Conservation (phyloP, 495 filamentous ascomycete species). For the Annulohypoxylon nitens region DNA sequence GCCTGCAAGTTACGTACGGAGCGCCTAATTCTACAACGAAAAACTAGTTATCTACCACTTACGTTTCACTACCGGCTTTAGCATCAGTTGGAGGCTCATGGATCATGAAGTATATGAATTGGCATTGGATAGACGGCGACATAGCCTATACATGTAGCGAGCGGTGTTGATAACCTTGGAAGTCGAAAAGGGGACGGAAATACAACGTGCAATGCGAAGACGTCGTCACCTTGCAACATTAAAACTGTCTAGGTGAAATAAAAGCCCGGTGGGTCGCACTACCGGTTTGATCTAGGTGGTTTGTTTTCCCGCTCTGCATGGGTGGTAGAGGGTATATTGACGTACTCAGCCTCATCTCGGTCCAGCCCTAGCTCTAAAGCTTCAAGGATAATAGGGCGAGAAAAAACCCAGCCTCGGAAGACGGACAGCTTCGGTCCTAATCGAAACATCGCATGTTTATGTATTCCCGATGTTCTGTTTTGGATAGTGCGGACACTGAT, state of each 20-base stretch:
- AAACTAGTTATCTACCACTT: background rate
- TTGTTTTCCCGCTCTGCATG: background rate
- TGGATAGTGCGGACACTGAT: background rate
- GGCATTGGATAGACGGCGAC: constrained; percentile 34
- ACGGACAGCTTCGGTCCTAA: background rate
- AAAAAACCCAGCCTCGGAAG: background rate
- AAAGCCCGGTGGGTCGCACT: background rate
- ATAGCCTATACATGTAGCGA: constrained; percentile 21
- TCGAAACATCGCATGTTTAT: background rate
- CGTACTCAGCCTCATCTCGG: constrained; percentile 1
- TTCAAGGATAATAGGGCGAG: background rate
- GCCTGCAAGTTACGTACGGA: constrained; percentile 87
- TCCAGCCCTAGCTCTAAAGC: background rate
- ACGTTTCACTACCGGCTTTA: background rate
- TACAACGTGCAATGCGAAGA: background rate
- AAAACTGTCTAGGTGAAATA: background rate
- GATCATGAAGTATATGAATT: constrained; percentile 4
- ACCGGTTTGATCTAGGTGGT: background rate
- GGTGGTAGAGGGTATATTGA: background rate
- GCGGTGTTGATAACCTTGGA: constrained; percentile 38
- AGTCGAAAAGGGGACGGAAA: background rate
- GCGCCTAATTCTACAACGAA: constrained; percentile 1
- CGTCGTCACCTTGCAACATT: background rate
- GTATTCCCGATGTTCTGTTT: background rate
- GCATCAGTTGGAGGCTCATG: background rate